Evolutionary conservation across 2,329 filamentous ascomycete species (phyloP), one percentile per base, ranked within the genome.

Genomic region (Claviceps humidiphila): DNA sequence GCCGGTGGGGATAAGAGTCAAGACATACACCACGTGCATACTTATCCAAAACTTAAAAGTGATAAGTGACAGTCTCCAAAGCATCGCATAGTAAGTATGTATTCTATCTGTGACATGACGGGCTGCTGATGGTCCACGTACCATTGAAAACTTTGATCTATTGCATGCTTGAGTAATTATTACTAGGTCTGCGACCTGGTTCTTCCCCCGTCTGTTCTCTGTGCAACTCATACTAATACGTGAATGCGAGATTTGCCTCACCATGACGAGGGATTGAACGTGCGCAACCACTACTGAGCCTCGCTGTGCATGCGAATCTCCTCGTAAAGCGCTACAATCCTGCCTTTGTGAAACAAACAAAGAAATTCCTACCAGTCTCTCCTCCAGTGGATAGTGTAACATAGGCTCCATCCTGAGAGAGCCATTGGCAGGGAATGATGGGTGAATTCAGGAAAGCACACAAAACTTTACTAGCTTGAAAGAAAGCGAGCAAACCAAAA

Each of bases 231-330:
- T 39, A 42, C 26, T 5, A 40, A 24, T 22, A 22, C 2, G 30
- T 11, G 14, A 47, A 51, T 39, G 42, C 43, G 24, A 51, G 44
- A 47, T 47, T 51, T 51, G 44, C 43, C 44, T 38, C 41, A 47
- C 50, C 9, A 14, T 34, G 50, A 47, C 17, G 38, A n/a, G 24
- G 9, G 50, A 5, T 24, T n/a, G 38, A 34, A 47, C n/a, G 34
- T 24, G n/a, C 39, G 50, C 50, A 51, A 38, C 38, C 44, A 47
- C 24, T 37, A 24, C 37, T 11, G n/a, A 41, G 1, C 38, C 38
- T 20, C 9, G 26, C 24, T 45, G 17, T 26, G 41, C 34, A 51
- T 20, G 39, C 41, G 6, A 5, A 26, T 16, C 20, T 7, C 5
- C 34, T 34, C 40, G n/a, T 37, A 24, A 30, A 44, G 40, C 39